Conservation (phyloP, 306 rosid genomes). For the Senna siamea region DNA sequence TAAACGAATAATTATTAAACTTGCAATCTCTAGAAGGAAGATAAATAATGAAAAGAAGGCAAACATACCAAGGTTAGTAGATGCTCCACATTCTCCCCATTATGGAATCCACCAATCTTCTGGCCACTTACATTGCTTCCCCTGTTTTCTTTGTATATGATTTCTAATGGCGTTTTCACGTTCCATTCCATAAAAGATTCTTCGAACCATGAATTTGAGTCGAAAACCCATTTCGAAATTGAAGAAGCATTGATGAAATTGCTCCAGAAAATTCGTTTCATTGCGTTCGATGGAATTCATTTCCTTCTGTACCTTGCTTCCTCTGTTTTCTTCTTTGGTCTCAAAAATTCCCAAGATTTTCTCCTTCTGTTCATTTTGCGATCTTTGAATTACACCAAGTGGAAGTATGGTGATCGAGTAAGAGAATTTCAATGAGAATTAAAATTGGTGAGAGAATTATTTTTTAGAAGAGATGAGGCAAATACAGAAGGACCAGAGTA, state of each 20-base stretch:
- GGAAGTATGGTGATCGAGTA: constrained; percentile 67
- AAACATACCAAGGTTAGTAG: constrained; percentile 43
- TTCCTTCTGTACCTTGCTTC: constrained; percentile 33
- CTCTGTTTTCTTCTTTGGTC: constrained; percentile 38
- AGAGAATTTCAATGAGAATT: constrained; percentile 52
- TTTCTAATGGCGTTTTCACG: constrained; percentile 77
- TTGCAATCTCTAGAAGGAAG: too few relatives aligned
- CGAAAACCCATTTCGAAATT: constrained; percentile 41
- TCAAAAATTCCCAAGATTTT: too few relatives aligned
- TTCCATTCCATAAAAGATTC: too few relatives aligned
- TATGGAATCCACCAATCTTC: constrained; percentile 20
- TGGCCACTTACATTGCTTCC: constrained; percentile 41
- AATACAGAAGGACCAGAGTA: constrained; percentile 54
- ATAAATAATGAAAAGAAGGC: not conserved
- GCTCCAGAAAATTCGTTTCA: constrained; percentile 18
- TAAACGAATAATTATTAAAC: too few relatives aligned
- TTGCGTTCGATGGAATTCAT: too few relatives aligned
- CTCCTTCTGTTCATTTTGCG: constrained; percentile 29
- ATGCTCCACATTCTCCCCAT: constrained; percentile 29
- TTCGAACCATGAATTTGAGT: constrained; percentile 46
- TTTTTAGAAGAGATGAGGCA: constrained; percentile 53
- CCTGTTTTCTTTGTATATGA: constrained; percentile 70
- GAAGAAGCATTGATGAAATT: constrained; percentile 32
- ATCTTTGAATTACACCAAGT: constrained; percentile 64
- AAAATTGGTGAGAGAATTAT: constrained; percentile 61